These are phyloP conservation scores for Cyclotella sp. DNA, from an alignment of 108 stramenopile genomes.

Conservation along the genomic window DNA sequence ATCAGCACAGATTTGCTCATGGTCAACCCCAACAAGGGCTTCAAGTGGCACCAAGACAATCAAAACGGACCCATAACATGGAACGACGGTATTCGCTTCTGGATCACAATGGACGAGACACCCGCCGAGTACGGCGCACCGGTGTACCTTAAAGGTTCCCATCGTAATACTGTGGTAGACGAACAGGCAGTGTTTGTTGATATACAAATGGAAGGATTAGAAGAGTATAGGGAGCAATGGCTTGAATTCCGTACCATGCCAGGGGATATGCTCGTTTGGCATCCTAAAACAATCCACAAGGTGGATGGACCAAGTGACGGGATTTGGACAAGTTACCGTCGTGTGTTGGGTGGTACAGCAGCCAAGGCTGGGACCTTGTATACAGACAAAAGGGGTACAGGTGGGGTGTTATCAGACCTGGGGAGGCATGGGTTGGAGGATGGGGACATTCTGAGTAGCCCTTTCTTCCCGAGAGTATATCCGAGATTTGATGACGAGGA, in stretches of 20 bases:
- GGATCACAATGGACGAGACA: slow-evolving; percentile 95
- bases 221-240: slow-evolving; percentile 71
- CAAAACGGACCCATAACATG: slow-evolving; percentile 92
- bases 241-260: slow-evolving; percentile 87
- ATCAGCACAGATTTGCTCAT: slow-evolving; percentile 91
- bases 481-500: slow-evolving; percentile 71
- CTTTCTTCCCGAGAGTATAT: slow-evolving; percentile 90
- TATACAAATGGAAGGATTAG: slow-evolving; percentile 80
- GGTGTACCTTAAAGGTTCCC: slow-evolving; percentile 91
- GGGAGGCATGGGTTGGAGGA: slow-evolving; percentile 83
- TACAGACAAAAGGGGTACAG: slow-evolving; percentile 85
- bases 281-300: slow-evolving; percentile 93
- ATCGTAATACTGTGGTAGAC: slow-evolving; percentile 76
- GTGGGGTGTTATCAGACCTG: slow-evolving; percentile 88
- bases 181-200: slow-evolving; percentile 90
- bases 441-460: slow-evolving; percentile 64
- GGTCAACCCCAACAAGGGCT: slow-evolving; percentile 96
- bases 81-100: slow-evolving; percentile 89
- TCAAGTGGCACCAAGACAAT: slow-evolving; percentile 97
- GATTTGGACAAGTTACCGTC: slow-evolving; percentile 89
- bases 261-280: slow-evolving; percentile 94
- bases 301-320: slow-evolving; percentile 91
- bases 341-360: slow-evolving; percentile 89
- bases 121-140: slow-evolving; percentile 91
- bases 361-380: slow-evolving; percentile 78